Evolutionary conservation across 2,329 filamentous ascomycete genomes (phyloP).

Genomic region (Cryphonectria parasitica): DNA sequence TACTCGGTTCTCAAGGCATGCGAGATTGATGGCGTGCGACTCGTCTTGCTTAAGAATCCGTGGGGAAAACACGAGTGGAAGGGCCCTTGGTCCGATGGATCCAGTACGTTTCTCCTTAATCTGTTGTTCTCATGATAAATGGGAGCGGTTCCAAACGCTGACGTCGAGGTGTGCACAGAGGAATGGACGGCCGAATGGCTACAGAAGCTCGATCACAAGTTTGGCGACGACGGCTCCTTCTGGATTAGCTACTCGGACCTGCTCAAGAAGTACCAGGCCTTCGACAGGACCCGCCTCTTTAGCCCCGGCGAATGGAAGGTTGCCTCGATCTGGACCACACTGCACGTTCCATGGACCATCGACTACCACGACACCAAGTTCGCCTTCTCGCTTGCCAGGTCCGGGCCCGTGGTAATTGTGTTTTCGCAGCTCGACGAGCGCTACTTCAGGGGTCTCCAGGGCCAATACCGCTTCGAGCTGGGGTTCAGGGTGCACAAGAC

Average conservation of each 20-base stretch:
- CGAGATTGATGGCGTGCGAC: conserved; percentile 52
- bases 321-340: conserved; percentile 63
- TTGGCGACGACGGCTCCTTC: conserved; percentile 65
- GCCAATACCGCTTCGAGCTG: conserved; percentile 57
- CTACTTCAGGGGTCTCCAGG: conserved; percentile 64
- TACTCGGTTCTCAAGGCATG: conserved; percentile 65
- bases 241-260: conserved; percentile 68
- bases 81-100: conserved; percentile 53
- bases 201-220: conserved; percentile 60
- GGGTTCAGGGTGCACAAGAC: conserved; percentile 47
- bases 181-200: conserved; percentile 64
- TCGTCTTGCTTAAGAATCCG: conserved; percentile 57
- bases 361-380: conserved; percentile 66
- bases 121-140: conserved; percentile 23
- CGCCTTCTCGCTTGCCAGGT: conserved; percentile 57
- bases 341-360: conserved; percentile 64
- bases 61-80: conserved; percentile 67
- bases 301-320: conserved; percentile 59
- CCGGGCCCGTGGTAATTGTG: conserved; percentile 62
- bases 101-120: conserved; percentile 31
- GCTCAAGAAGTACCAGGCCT: conserved; percentile 63
- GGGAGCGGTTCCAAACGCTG: neutral
- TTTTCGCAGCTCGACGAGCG: conserved; percentile 65
- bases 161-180: conserved; percentile 38
- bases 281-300: conserved; percentile 67